Conservation (phyloP, 805 yeast genomes). For the Aciculoconidium aculeatum region DNA sequence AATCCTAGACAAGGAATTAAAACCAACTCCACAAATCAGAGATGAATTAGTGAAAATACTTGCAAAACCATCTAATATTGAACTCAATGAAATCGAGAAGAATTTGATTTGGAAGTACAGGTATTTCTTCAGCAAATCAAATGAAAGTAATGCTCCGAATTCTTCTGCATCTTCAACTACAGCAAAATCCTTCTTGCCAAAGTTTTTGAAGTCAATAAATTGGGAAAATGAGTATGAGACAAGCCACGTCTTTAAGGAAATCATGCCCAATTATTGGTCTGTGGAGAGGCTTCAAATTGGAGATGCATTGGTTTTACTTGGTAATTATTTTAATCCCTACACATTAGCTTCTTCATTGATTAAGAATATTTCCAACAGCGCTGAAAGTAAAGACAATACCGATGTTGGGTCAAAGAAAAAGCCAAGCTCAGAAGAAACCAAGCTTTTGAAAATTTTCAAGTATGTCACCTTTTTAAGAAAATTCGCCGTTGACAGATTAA, state of each 20-base stretch:
- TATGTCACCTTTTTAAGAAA: constrained; percentile 62
- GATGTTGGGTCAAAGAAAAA: constrained; percentile 6
- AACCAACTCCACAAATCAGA: constrained; percentile 80
- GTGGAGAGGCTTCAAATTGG: constrained; percentile 73
- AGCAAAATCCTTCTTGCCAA: constrained; percentile 48
- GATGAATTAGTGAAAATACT: constrained; percentile 67
- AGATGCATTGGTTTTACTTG: constrained; percentile 79
- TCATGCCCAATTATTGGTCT: constrained; percentile 55
- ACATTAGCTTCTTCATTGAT: constrained; percentile 17
- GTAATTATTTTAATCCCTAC: constrained; percentile 63
- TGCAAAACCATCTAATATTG: constrained; percentile 76
- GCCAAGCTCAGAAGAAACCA: constrained; percentile 20
- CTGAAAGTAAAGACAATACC: constrained; percentile 10
- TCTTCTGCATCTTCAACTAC: constrained; percentile 53
- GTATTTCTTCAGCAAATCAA: constrained; percentile 54
- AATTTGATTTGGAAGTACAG: constrained; percentile 88
- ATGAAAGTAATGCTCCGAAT: too few relatives aligned
- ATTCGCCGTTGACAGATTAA: constrained; percentile 81
- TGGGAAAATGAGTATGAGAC: constrained; percentile 84
- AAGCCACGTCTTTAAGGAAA: constrained; percentile 63
- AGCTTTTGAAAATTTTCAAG: constrained; percentile 25
- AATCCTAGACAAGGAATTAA: constrained; percentile 73
- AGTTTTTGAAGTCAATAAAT: constrained; percentile 79
- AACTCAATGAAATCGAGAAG: constrained; percentile 74
- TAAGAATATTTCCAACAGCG: constrained; percentile 9